Evolutionary conservation across 2,329 filamentous ascomycete species (phyloP), one percentile per base, ranked within the genome.

Genomic region (Fusarium oligoseptatum): DNA sequence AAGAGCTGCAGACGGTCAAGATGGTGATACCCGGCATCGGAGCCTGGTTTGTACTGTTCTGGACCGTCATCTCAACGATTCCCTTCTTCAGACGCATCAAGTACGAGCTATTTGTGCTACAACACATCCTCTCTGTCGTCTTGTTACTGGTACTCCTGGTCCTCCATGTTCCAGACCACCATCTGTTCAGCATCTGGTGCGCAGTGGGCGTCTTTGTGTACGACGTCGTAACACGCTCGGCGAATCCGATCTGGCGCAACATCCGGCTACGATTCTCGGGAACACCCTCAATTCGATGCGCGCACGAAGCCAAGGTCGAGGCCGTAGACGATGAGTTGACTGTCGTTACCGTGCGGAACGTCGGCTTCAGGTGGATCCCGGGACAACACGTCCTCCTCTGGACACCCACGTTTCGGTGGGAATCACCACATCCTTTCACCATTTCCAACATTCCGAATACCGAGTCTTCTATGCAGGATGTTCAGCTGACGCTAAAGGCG

Each of bases 51-150:
- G 68, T 80, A 1, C 56, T 80, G 6, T 50, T 76, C 2, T 80
- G 78, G 78, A 80, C 76, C 3, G 55, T 78, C 1, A 8, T 74
- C 4, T 79, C 76, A 3, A 78, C 76, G 0, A 29, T 78, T 17
- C 63, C 66, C 3, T 76, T 78, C 12, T 71, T 80, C 9, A 76
- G 78, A n/a, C 76, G 71, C 15, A 67, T 77, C 17, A 77, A 76
- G 61, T 80, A 80, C 32, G 78, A 80, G 58, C 66, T 80, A 3
- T 80, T 80, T n/a, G 76, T 80, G 10, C 32, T 75, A n/a, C 78
- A 80, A 52, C 78, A 80, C 27, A 70, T 80, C 9, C 14, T 70
- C 1, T 79, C 78, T 1, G 71, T 79, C 3, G 68, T 76, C 6
- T 20, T 75, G n/a, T 52, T 79, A 11, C 29, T 79, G 2, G 67